Percentiles rank a stretch among this genome's conserved stretches.
These are phyloP conservation scores for Colletotrichum phormii DNA, from an alignment of 2,329 filamentous ascomycete genomes.

Conservation along the genomic window DNA sequence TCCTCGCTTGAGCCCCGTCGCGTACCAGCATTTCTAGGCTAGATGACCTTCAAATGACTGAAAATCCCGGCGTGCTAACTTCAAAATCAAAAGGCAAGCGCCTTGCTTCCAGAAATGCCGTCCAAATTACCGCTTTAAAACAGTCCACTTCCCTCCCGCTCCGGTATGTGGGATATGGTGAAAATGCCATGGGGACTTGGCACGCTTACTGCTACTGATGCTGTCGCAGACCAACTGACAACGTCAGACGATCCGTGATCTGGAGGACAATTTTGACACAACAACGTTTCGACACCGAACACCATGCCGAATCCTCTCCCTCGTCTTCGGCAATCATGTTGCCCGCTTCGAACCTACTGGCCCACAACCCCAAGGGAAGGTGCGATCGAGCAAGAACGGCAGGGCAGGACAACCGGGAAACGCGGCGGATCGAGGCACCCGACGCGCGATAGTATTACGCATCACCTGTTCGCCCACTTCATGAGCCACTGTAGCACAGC, in stretches of 20 bases:
- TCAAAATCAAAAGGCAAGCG: neutral
- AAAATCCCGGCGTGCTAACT: constrained; percentile 3
- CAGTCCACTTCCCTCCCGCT: neutral
- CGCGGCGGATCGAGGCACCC: neutral
- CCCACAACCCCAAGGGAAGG: neutral
- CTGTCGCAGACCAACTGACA: constrained; percentile 28
- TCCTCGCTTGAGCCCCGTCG: neutral
- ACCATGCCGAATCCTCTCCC: neutral
- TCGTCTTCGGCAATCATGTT: neutral
- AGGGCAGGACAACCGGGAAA: neutral
- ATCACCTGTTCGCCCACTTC: constrained; percentile 82
- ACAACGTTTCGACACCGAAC: neutral
- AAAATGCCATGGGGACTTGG: constrained; percentile 11
- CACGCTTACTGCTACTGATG: constrained; percentile 27
- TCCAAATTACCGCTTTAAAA: neutral
- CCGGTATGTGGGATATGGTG: constrained; percentile 10
- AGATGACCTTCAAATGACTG: neutral
- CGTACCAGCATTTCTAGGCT: neutral
- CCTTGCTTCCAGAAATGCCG: neutral
- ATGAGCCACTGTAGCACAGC: constrained; percentile 97
- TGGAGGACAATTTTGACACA: constrained; percentile 10
- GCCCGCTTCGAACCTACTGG: neutral
- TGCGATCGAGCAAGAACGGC: neutral
- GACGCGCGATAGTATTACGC: constrained; percentile 15
- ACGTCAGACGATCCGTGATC: constrained; percentile 21